Conservation (phyloP, 106 monocot genomes). For the Dendrobium huoshanense region DNA sequence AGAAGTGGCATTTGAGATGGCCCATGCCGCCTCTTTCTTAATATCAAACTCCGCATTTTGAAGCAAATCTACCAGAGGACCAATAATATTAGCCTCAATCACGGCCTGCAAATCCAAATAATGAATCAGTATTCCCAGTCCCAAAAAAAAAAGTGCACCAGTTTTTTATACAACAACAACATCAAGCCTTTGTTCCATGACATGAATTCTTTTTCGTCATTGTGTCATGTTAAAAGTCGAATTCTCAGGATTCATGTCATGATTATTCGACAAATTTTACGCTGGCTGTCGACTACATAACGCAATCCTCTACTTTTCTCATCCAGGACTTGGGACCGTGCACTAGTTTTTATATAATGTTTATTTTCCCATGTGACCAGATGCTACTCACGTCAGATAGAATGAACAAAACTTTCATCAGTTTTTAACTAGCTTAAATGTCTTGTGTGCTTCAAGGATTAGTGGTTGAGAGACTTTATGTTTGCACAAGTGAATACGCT, state of each 20-base stretch:
- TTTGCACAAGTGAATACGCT: neutral
- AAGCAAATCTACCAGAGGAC: constrained; percentile 20
- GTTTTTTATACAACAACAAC: neutral
- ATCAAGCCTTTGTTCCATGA: too few species aligned
- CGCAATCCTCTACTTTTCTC: too few species aligned
- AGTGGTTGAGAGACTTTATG: neutral
- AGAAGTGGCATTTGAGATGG: constrained; percentile 26
- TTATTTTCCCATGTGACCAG: neutral
- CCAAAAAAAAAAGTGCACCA: neutral
- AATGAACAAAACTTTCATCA: neutral
- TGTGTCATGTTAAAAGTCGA: too few species aligned
- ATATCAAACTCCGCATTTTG: constrained; percentile 28
- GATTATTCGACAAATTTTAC: too few species aligned
- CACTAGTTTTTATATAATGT: neutral
- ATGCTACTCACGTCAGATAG: neutral
- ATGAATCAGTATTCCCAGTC: neutral
- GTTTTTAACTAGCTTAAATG: neutral
- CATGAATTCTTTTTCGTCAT: too few species aligned
- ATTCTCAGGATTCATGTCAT: too few species aligned
- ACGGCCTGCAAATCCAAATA: constrained; percentile 16
- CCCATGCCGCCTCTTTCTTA: constrained; percentile 32
- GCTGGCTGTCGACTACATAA: too few species aligned
- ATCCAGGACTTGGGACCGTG: too few species aligned
- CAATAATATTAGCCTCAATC: constrained; percentile 18
- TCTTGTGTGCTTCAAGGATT: neutral